Base-by-base conservation (phyloP, 352 stramenopile species). In the Globisporangium cederbergense region DNA sequence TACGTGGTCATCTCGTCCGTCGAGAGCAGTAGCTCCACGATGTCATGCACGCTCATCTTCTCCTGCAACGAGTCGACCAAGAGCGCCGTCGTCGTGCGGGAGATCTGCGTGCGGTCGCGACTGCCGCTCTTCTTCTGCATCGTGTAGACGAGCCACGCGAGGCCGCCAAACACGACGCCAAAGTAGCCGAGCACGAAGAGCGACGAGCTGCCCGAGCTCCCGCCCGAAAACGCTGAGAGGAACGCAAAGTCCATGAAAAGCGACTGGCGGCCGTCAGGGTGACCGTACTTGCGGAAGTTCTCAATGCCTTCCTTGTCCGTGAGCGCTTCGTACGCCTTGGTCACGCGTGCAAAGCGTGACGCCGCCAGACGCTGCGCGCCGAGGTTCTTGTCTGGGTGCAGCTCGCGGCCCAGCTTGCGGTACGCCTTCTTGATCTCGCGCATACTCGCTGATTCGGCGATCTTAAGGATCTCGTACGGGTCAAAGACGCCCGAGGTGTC, bases 241-340 rank as follows among this genome's bases (percentile, higher is more conserved):
- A 91, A 87, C 14, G 81, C 83, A 58, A 91, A 85, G 51, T 88
- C 69, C 67, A 92, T 79, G 13, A 89, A 75, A 68, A 86, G 78
- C n/a, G 86, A 86, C 70, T 90, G 82, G 9, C 62, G 79, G 7
- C 87, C 87, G 55, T 96, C 87, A 18, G 87, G 87, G 62, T 96
- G 87, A 28, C 87, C 87, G 60, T 82, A 94, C 55, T 88, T 88
- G 52, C 73, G 76, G 65, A 86, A 96, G 63, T 96, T 96, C 40
- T 82, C 74, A 36, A 94, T 93, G 32, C 72, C 79, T 3, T 66
- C 60, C 3, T 77, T 73, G 71, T 94, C 77, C 14, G 87, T 94
- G 50, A 96, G 81, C 52, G 87, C 83, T 65, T 96, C 87, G 70
- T 96, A 96, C 4, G 87, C 87, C 65, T 96, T 96, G 43, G 83